Evolutionary conservation across 176 grass and related monocot species (phyloP).

Genomic region (Oryza australiensis): DNA sequence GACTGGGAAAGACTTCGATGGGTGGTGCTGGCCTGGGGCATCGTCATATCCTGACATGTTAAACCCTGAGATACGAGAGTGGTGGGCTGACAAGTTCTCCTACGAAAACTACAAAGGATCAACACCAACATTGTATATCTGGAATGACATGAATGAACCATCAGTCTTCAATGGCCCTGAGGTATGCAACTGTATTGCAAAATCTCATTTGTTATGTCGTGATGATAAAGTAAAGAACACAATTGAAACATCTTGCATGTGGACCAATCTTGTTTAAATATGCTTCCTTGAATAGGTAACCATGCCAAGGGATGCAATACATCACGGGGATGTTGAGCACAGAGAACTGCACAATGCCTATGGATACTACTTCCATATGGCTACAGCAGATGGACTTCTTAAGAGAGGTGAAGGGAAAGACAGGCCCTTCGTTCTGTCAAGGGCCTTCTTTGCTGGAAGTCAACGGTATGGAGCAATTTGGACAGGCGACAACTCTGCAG

Average conservation of each 20-base stretch:
- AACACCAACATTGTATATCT: constrained; percentile 78
- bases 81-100: constrained; percentile 92
- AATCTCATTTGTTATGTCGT: background rate
- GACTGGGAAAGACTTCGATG: constrained; percentile 69
- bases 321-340: constrained; percentile 81
- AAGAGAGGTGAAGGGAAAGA: constrained; percentile 85
- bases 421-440: constrained; percentile 95
- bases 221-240: background rate
- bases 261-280: constrained; percentile 15
- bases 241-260: background rate
- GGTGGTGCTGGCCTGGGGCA: constrained; percentile 95
- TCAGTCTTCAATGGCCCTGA: constrained; percentile 99
- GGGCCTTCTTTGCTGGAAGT: constrained; percentile 93
- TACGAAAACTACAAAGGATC: constrained; percentile 83
- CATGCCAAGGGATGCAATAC: constrained; percentile 94
- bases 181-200: constrained; percentile 41
- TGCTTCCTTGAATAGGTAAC: constrained; percentile 58
- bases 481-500: constrained; percentile 92
- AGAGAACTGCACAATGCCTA: constrained; percentile 97
- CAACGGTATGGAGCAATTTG: constrained; percentile 88
- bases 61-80: constrained; percentile 89
- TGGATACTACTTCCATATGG: constrained; percentile 99
- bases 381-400: constrained; percentile 79
- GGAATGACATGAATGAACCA: constrained; percentile 99
- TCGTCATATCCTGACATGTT: constrained; percentile 90